Evolutionary conservation across 495 filamentous ascomycete genomes (phyloP), one percentile per base, ranked within the genome.

Genomic region (Pyronema omphalodes): DNA sequence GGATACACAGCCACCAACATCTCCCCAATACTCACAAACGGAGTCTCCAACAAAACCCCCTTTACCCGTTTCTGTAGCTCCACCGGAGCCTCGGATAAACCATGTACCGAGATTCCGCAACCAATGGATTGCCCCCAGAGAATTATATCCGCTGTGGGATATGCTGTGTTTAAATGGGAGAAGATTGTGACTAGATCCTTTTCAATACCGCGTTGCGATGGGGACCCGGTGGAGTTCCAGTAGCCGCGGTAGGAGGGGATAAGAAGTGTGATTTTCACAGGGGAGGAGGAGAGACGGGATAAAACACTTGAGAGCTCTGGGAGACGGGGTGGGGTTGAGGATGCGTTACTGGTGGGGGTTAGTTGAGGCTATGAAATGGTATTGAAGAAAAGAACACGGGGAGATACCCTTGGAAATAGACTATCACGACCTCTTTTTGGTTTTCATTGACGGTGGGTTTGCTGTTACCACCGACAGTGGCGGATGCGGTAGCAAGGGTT

Each of bases 81-180:
- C 23, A 29, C 23, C n/a, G 76, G 66, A 55, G 73, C 73, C 18
- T 71, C 72, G 7, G 82, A 74, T 3, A 80, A 70, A 6, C 76
- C 78, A 3, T 66, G 65, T 37, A 64, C 67, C 7, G 73, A 74
- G 56, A 81, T 70, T 3, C 70, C 74, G 9, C 72, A 75, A 4
- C 86, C 86, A 17, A 89, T 79, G 55, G 77, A 83, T 58, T 91
- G 85, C 0, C 84, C 84, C 85, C 84, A 91, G n/a, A 91, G 62
- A 0, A 88, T 60, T 9, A 86, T 39, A 29, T 72, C 68, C 3
- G 72, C 66, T 15, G 66, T 52, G 41, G 68, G 67, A 54, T 74
- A 54, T 63, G 48, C 33, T 71, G 74, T 78, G n/a, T 67, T 55
- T 3, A 67, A 8, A 14, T 36, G 59, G 17, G n/a, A 29, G 45